Evolutionary conservation across 176 grass and related monocot species (phyloP).

Genomic region (Ananas comosus): DNA sequence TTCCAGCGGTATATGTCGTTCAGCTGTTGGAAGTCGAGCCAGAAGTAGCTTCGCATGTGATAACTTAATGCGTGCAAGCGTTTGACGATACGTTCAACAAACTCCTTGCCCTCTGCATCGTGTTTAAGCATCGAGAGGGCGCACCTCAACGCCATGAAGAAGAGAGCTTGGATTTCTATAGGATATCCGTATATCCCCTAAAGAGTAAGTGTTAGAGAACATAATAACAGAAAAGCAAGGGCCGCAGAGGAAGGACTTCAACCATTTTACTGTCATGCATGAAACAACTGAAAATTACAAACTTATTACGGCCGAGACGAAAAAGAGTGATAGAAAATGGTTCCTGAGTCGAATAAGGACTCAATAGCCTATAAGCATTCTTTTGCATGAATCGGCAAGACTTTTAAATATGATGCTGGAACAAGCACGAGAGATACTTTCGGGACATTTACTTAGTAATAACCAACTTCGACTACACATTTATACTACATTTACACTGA

Average conservation of each 20-base stretch:
- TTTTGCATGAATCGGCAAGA: too few relatives aligned
- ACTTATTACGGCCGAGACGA: background rate
- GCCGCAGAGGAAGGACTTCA: background rate
- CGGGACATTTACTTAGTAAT: too few relatives aligned
- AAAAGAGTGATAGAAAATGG: too few relatives aligned
- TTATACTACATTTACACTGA: too few relatives aligned
- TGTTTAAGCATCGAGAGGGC: slow-evolving; percentile 56
- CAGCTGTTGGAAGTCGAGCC: slow-evolving; percentile 74
- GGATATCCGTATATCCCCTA: slow-evolving; percentile 72
- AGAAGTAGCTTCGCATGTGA: slow-evolving; percentile 81
- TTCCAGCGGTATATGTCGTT: slow-evolving; percentile 80
- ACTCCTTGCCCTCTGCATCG: slow-evolving; percentile 62
- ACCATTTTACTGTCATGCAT: background rate
- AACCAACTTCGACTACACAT: too few relatives aligned
- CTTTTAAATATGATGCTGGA: too few relatives aligned
- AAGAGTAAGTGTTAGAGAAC: slow-evolving; percentile 1
- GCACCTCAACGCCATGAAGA: slow-evolving; percentile 71
- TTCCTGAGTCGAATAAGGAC: too few relatives aligned
- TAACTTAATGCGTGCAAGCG: slow-evolving; percentile 76
- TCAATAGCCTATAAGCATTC: too few relatives aligned
- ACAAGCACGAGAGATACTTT: too few relatives aligned
- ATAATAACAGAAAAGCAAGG: background rate
- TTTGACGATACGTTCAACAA: slow-evolving; percentile 49
- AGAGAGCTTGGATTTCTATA: slow-evolving; percentile 71
- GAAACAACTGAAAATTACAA: background rate